Base-by-base conservation (phyloP, 306 rosid genomes). In the Pyrus bretschneideri region DNA sequence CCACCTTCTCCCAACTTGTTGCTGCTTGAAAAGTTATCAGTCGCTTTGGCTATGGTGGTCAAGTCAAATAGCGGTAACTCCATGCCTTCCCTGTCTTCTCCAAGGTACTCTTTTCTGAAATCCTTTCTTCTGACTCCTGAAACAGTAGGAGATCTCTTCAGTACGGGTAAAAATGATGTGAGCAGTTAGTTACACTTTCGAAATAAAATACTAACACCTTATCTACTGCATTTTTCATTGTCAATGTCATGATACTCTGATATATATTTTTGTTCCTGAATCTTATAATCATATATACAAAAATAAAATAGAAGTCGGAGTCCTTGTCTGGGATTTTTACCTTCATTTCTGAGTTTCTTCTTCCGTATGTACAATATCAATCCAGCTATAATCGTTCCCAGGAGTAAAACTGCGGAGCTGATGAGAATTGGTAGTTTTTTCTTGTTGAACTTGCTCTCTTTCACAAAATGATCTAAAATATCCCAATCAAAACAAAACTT, bases 41-140 rank as follows among this genome's bases (percentile, higher is more conserved):
- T 80, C 8, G 83, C 70, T 42, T 72, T 19, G n/a, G 35, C 33
- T n/a, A 80, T 1, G 5, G 82, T 64, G 19, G 33, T 18, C 38
- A 63, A 72, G 63, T 78, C 72, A 64, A 64, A 78, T 29, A 72
- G 9, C 7, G 77, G 82, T 19, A 78, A 54, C n/a, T 78, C 77
- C 49, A 78, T 10, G 23, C 38, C 66, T 63, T 80, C 78, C 27
- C 21, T 18, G 1, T 33, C 70, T 67, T 64, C 76, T 29, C 11
- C 62, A 22, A 9, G n/a, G 72, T n/a, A 35, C 55, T 71, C 25
- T 8, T 14, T 15, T n/a, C 33, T 35, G 51, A 31, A 27, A 63
- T 35, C 61, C 6, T 14, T 11, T 49, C 29, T 63, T 8, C 35
- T n/a, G 17, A 6, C 69, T 38, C 52, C 65, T 68, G 67, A 73